phyloP scores from a whole-genome alignment of 108 stramenopile genomes.

The Skeletonema tropicum region DNA sequence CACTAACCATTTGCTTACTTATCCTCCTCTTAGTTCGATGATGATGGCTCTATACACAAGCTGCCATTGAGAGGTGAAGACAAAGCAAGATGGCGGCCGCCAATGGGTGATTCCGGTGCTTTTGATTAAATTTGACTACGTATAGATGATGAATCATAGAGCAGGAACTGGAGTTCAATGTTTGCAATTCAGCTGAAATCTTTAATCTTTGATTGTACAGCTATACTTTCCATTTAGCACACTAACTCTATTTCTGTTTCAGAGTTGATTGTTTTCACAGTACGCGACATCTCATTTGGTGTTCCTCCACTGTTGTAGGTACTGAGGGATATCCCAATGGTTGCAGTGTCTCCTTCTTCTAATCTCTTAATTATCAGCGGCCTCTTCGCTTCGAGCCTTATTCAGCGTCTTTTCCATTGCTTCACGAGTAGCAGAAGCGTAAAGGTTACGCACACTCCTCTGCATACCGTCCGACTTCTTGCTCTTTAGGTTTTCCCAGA shows the following conservation, averaged over 20 bases:
- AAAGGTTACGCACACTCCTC: slow-evolving; percentile 24
- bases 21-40: slow-evolving; percentile 52
- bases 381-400: slow-evolving; percentile 22
- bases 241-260: no score
- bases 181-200: not conserved
- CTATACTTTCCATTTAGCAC: no score
- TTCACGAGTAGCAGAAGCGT: slow-evolving; percentile 22
- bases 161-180: not conserved
- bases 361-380: not conserved
- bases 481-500: slow-evolving; percentile 32
- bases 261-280: no score
- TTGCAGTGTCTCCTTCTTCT: no score
- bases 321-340: no score
- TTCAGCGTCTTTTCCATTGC: slow-evolving; percentile 35
- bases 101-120: slow-evolving; percentile 18
- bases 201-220: no score
- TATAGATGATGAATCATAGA: not conserved
- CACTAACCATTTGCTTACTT: no score
- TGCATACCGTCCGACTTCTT: slow-evolving; percentile 9
- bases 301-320: no score
- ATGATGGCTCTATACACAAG: slow-evolving; percentile 72
- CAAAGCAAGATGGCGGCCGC: slow-evolving; percentile 84
- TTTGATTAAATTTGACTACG: slow-evolving; percentile 22
- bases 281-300: no score
- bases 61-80: slow-evolving; percentile 81